Conservation (phyloP, 768 basidiomycete species). For the Mrakia blollopis region DNA sequence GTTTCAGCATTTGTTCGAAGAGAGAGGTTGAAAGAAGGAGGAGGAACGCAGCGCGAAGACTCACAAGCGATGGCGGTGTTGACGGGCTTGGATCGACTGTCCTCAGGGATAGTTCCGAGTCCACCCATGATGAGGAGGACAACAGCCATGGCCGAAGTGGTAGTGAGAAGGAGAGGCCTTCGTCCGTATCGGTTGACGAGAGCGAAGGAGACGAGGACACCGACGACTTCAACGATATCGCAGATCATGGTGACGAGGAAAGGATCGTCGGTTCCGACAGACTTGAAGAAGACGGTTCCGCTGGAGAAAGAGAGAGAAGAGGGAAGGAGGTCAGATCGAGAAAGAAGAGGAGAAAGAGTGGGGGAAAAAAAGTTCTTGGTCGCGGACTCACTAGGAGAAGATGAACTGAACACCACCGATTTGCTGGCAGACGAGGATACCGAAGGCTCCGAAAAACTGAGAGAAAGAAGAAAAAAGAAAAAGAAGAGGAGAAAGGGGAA, state of each 20-base stretch:
- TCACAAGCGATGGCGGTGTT: conserved; percentile 42
- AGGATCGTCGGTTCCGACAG: conserved; percentile 6
- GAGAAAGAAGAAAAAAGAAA: neutral
- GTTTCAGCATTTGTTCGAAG: neutral
- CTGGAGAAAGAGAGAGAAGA: neutral
- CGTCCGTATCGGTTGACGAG: conserved; percentile 42
- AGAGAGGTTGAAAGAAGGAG: neutral
- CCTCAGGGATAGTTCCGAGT: conserved; percentile 36
- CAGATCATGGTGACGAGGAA: conserved; percentile 34
- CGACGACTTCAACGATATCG: conserved; percentile 33
- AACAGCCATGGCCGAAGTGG: conserved; percentile 41
- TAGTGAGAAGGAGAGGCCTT: conserved; percentile 40
- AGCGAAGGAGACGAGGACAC: conserved; percentile 32
- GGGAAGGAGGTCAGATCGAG: neutral
- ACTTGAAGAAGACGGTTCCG: conserved; percentile 32
- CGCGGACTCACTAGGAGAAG: conserved; percentile 30
- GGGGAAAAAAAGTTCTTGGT: neutral
- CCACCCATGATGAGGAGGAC: conserved; percentile 39
- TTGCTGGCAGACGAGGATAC: conserved; percentile 43
- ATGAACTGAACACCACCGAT: conserved; percentile 45
- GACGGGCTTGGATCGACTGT: conserved; percentile 33
- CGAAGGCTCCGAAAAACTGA: conserved; percentile 41
- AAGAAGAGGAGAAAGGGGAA: neutral
- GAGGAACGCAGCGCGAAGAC: conserved; percentile 34
- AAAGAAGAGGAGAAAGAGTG: no score